Base-by-base conservation (phyloP, 2,329 filamentous ascomycete species). In the Chaetothyriales sp. region DNA sequence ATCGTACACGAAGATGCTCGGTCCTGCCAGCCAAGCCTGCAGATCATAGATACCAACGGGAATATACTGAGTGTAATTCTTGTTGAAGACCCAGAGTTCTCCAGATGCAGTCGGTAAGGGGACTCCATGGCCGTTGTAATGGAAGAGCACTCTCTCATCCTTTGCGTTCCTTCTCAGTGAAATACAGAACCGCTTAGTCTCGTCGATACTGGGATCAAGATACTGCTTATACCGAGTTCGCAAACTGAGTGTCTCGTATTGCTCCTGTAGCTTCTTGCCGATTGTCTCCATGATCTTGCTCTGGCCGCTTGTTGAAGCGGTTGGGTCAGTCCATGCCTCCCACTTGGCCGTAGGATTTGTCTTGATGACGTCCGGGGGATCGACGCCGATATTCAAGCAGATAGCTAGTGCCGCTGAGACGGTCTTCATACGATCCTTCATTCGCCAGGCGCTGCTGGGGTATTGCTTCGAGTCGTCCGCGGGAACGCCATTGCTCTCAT, bases 51-150 rank as follows among this genome's bases (percentile, higher is more conserved):
- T 72, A 1, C 90, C 95, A 44, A 98, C 86, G 0, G 92, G 92
- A 43, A 98, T 98, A 64, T 98, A 98, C 68, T 98, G 92, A 0
- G 92, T 98, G 65, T 95, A 98, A 59, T 87, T 96, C 60, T 92
- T 90, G 68, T 98, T 98, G 67, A 98, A 98, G 4, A 96, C 93
- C 92, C 92, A 98, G 18, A 98, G 94, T 66, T 98, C 92, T 12
- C 92, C 92, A 3, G 90, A 95, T 2, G 85, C 81, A 0, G 92
- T 98, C 2, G 92, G 92, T 62, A 95, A 87, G 1, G 92, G 92
- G 9, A 98, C 92, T 46, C 92, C 92, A 66, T 98, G 92, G 15
- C 92, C 92, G 61, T 98, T 98, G 73, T 98, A 98, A 65, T 98
- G 92, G 61, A 98, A 86, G n/a, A 98, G 73, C 1, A 98, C 87